Base-by-base conservation (phyloP, 495 filamentous ascomycete species). In the Xylaria scruposa region DNA sequence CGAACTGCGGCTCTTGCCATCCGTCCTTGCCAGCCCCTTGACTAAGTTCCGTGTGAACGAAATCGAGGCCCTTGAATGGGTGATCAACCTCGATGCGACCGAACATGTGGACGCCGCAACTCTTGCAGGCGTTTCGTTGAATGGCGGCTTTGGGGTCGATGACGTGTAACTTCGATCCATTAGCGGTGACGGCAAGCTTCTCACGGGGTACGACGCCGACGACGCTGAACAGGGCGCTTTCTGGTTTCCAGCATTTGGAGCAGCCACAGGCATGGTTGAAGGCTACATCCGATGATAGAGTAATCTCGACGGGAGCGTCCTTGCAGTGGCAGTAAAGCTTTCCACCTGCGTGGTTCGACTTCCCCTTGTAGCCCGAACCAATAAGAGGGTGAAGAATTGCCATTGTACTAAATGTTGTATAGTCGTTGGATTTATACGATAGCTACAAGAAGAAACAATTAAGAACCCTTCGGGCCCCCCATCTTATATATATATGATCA, bases 261-360 rank as follows among this genome's bases (percentile, higher is more conserved):
- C 89, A 90, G 42, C 88, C 89, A 79, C 88, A 90, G 58, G 87
- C 87, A 78, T 91, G 88, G 83, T 91, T 90, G 81, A 89, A 86
- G n/a, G 82, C 82, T 56, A 90, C 83, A 75, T 89, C 85, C 75
- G 81, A 78, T 49, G 72, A 75, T 24, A 91, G 80, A 2, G 84
- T 83, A 21, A 90, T 80, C 59, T 84, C 81, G 51, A 90, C 87
- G 31, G 83, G 82, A 33, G 15, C 33, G 76, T 86, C 63, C 21
- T 73, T 40, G 80, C 88, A 90, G 67, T 83, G 82, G 83, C 89
- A 91, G 75, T 78, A 77, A 19, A 90, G 85, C 17, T 75, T 85
- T 44, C 89, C 88, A 73, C 89, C 88, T 21, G 84, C 15, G 78
- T 86, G 85, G 79, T 81, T 78, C 33, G 80, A 65, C 68, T 74